These are phyloP conservation scores for Sphenostylis stenocarpa DNA, from an alignment of 306 rosid species.

Conservation along the genomic window DNA sequence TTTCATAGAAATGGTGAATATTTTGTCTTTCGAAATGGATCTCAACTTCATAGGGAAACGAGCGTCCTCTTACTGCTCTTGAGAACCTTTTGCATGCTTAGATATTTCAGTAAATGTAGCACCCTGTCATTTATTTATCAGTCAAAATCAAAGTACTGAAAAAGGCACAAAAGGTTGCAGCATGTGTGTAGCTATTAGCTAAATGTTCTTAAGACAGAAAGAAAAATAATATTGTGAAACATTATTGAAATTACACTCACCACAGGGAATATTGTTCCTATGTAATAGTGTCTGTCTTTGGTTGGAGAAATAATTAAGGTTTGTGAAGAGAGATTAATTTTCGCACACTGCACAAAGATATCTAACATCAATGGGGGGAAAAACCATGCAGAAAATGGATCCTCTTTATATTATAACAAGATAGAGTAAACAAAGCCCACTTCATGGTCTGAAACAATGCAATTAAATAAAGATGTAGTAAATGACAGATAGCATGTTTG, in stretches of 20 bases:
- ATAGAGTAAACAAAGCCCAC: no score
- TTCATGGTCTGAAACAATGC: no score
- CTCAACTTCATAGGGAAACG: background rate
- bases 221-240: background rate
- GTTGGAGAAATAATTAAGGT: slow-evolving; percentile 7
- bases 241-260: slow-evolving; percentile 22
- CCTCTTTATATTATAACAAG: background rate
- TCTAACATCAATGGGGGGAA: background rate
- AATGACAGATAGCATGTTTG: background rate
- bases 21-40: no score
- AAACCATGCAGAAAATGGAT: background rate
- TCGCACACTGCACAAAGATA: slow-evolving; percentile 27
- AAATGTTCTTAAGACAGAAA: background rate
- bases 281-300: background rate
- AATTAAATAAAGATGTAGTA: background rate
- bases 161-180: background rate
- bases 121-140: slow-evolving; percentile 24
- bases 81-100: background rate
- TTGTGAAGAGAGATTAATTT: slow-evolving; percentile 13
- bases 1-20: no score
- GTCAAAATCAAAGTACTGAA: background rate
- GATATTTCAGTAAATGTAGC: background rate
- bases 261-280: slow-evolving; percentile 26
- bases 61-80: background rate
- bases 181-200: background rate